Percentiles rank a stretch among this genome's conserved stretches.
Evolutionary conservation across 2,329 filamentous ascomycete species (phyloP).

Genomic region (Lachnellula suecica): DNA sequence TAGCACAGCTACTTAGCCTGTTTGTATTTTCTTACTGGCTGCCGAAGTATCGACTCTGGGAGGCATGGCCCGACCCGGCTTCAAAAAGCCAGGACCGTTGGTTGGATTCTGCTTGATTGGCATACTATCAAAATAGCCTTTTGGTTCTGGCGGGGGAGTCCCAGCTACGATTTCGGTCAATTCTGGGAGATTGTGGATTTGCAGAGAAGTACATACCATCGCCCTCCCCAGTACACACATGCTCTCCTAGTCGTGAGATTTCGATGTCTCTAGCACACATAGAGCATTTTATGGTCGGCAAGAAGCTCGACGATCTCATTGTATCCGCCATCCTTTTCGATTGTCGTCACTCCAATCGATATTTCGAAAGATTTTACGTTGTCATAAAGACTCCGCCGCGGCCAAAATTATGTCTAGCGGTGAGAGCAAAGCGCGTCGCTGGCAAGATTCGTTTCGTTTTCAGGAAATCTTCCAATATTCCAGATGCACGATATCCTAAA

Average conservation of each 20-base stretch:
- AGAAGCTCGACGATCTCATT: constrained; percentile 58
- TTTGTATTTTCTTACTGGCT: constrained; percentile 45
- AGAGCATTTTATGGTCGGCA: constrained; percentile 87
- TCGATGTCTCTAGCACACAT: constrained; percentile 75
- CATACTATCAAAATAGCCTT: constrained; percentile 23
- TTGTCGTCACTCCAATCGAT: constrained; percentile 9
- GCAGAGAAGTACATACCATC: constrained; percentile 39
- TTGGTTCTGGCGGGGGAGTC: constrained; percentile 30
- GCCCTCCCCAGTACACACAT: constrained; percentile 62
- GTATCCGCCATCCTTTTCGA: constrained; percentile 33
- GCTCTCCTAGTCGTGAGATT: constrained; percentile 83
- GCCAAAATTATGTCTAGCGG: constrained; percentile 9
- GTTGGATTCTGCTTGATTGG: constrained; percentile 22
- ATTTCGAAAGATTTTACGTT: constrained; percentile 4
- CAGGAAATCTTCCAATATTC: not conserved
- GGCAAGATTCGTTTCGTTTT: not conserved
- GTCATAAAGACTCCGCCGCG: constrained; percentile 16
- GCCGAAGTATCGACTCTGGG: constrained; percentile 51
- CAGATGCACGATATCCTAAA: not conserved
- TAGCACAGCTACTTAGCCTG: constrained; percentile 29
- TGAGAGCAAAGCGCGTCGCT: constrained; percentile 2
- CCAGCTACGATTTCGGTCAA: constrained; percentile 21
- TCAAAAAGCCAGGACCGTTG: constrained; percentile 30
- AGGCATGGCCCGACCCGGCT: constrained; percentile 40
- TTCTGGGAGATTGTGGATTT: not conserved